Base-by-base conservation (phyloP, 208 protist species). In the Leishmania martiniquensis region DNA sequence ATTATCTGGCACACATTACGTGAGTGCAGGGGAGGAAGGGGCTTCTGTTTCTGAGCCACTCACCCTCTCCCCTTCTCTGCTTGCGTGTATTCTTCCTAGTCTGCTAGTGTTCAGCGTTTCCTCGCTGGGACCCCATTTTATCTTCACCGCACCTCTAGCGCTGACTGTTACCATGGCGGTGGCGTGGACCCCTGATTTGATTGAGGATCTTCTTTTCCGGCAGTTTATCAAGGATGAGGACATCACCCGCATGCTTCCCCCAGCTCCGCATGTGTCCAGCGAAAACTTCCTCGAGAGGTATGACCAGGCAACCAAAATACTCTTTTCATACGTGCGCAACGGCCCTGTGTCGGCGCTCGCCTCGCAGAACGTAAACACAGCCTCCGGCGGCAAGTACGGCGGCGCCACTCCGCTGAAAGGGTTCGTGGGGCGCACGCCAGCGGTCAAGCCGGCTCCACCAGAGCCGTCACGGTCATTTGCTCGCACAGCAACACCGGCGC, bases 151-250 rank as follows among this genome's bases (percentile, higher is more conserved):
- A 25, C 12, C 57, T 42, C 57, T 6, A 12, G 20, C 17, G 37
- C 37, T 54, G 6, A 1, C 13, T 15, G 34, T 39, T 39, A 15
- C 17, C 42, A 88, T 89, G 82, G 82, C 78, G n/a, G 82, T 78
- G 20, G 66, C 76, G n/a, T 97, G 93, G 92, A 89, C 85, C 0
- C 85, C 93, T 42, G 78, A 92, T 44, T 77, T 94, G 60, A 91
- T 96, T 2, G 91, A 97, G 84, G 93, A 97, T 65, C 85, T 97
- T 55, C 82, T 97, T n/a, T 97, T 96, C 72, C 86, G 87, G 49
- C 91, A 96, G 84, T 97, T 90, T 78, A 93, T 96, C 71, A 95
- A 97, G 70, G 87, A 94, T 45, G 93, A 97, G 81, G 93, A 97
- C 71, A 85, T 97, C 22, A 87, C 86, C 7, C 75, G 65, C 45